These are phyloP conservation scores for Catenaria anguillulae DNA, from an alignment of 371 early-diverging fungal genomes.

Conservation along the genomic window DNA sequence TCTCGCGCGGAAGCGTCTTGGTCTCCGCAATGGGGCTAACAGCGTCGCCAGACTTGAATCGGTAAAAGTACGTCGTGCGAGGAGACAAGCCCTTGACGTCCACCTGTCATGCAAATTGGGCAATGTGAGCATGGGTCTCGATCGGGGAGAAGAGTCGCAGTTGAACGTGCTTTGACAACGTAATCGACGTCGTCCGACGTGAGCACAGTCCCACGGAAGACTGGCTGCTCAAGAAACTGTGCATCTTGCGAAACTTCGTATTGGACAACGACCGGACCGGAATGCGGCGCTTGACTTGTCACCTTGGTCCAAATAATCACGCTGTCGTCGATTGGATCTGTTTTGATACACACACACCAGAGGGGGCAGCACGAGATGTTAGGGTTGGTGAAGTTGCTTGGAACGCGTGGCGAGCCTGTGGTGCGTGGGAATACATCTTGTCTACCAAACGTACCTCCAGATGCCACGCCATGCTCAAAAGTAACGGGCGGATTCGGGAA, in stretches of 20 bases:
- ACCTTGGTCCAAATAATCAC: background rate
- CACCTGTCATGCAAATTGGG: background rate
- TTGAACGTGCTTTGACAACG: too few species aligned
- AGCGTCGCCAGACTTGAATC: background rate
- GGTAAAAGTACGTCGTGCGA: background rate
- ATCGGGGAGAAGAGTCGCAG: too few species aligned
- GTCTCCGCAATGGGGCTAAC: background rate
- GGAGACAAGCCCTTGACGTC: background rate
- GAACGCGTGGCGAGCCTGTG: too few species aligned
- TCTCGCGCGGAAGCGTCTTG: background rate
- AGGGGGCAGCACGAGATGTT: too few species aligned
- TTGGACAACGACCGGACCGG: background rate
- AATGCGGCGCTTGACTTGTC: background rate
- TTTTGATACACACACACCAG: too few species aligned
- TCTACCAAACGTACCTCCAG: background rate
- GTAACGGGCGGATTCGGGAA: background rate
- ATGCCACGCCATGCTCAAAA: background rate
- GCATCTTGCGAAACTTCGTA: background rate
- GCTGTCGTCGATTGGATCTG: background rate
- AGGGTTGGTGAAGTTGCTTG: too few species aligned
- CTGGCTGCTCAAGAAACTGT: background rate
- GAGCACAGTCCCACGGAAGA: background rate
- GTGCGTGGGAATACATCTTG: too few species aligned
- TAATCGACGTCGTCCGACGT: too few species aligned
- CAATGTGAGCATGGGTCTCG: too few species aligned